Base-by-base conservation (phyloP, 352 stramenopile species). In the Phytophthora pini region DNA sequence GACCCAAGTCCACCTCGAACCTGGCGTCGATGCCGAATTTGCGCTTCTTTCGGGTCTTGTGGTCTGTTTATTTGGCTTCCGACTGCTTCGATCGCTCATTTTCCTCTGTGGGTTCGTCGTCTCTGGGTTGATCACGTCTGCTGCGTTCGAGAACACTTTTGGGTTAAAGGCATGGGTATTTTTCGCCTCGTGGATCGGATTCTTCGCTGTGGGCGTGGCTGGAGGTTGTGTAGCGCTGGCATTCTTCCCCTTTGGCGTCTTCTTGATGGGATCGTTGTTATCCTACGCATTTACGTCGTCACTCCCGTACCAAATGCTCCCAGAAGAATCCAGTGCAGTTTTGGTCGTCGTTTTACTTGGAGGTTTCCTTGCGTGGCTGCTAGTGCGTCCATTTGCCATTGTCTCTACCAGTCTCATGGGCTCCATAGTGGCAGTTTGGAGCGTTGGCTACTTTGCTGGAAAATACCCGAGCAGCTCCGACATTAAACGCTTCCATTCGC, bases 401-500 rank as follows among this genome's bases (percentile, higher is more conserved):
- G 55, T 87, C n/a, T 67, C 80, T 34, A 94, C 71, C 36, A 84
- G 79, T 48, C 87, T 89, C 62, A 70, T 90, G 27, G 87, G 87
- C 4, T 79, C 79, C 17, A 65, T 78, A 20, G 60, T 69, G 43
- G 51, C 75, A 9, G 53, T 88, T 3, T 80, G 83, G 76, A 82
- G 84, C 11, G 56, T 94, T n/a, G 87, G 82, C 12, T 89, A 90
- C 49, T 93, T 94, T 39, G 74, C 72, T 41, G 84, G 82, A 27
- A 77, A 76, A 20, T 94, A 92, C 61, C 84, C 84, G 8, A 93
- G 80, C 43, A 65, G 53, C n/a, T 73, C 75, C 6, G 74, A 87
- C 5, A 72, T 93, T 20, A 57, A 82, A 4, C 74, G 60, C 10
- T 88, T 91, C 38, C 75, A 80, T 40, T 48, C 62, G 10, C 24